These are phyloP conservation scores for Pisolithus orientalis DNA, from an alignment of 768 basidiomycete species.

Conservation along the genomic window DNA sequence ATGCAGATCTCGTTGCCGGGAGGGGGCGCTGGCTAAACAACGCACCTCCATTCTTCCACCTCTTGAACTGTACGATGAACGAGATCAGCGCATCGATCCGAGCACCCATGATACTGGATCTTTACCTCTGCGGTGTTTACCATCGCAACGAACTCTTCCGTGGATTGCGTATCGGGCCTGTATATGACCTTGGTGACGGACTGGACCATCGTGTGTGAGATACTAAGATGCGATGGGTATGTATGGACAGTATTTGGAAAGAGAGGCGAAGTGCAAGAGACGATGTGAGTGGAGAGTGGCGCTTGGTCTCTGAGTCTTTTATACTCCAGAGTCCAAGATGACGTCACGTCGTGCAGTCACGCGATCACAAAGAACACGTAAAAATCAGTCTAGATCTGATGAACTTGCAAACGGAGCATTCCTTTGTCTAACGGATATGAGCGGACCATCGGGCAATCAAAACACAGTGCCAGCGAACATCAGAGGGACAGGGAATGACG, in stretches of 20 bases:
- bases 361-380: too few species aligned
- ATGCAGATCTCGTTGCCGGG: conserved; percentile 3
- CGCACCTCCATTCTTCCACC: conserved; percentile 74
- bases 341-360: too few species aligned
- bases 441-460: too few species aligned
- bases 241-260: conserved; percentile 5
- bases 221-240: conserved; percentile 5
- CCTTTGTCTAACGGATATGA: too few species aligned
- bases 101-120: conserved; percentile 1
- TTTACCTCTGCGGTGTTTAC: conserved; percentile 61
- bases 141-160: conserved; percentile 67
- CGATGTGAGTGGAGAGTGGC: conserved; percentile 6
- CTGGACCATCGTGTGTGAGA: conserved; percentile 31
- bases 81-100: conserved; percentile 5
- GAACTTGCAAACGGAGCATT: too few species aligned
- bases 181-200: conserved; percentile 66
- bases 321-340: neutral
- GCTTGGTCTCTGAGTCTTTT: conserved; percentile 1
- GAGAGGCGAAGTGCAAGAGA: conserved; percentile 1
- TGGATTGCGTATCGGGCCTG: conserved; percentile 67
- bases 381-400: too few species aligned
- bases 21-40: neutral
- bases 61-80: conserved; percentile 47
- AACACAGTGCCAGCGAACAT: too few species aligned
- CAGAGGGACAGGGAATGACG: too few species aligned